phyloP scores from a whole-genome alignment of 164 flowering plant species.

The Cinnamomum chago region DNA sequence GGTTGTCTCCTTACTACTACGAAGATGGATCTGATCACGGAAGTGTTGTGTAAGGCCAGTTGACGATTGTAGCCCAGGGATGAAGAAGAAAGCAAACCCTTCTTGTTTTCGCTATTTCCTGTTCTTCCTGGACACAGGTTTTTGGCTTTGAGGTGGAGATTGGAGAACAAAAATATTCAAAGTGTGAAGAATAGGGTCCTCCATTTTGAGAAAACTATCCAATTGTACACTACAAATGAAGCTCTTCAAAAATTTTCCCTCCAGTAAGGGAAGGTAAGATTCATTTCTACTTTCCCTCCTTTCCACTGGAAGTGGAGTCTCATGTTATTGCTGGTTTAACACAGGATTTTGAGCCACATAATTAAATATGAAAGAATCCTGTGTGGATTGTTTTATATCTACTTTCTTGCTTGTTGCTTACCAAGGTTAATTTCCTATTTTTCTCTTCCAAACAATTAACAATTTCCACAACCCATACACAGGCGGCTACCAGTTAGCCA shows the following conservation, averaged over 20 bases:
- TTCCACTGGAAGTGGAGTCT: conserved; percentile 1
- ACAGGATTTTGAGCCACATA: not conserved
- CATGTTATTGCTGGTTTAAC: not conserved
- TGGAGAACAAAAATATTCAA: not conserved
- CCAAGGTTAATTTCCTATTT: not conserved
- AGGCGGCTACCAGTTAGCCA: not conserved
- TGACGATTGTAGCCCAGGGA: not conserved
- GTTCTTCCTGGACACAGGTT: not conserved
- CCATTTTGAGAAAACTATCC: not conserved
- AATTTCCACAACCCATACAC: not conserved
- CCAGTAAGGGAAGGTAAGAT: not conserved
- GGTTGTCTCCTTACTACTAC: conserved; percentile 68
- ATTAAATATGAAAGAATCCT: not conserved
- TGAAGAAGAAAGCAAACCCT: not conserved
- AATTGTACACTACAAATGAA: not conserved
- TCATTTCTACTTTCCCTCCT: conserved; percentile 1
- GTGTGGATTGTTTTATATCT: not conserved
- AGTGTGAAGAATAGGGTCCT: not conserved
- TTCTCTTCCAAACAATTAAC: no score
- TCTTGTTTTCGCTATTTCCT: not conserved
- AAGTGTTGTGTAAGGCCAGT: conserved; percentile 49
- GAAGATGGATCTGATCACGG: conserved; percentile 81
- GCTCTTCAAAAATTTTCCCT: not conserved
- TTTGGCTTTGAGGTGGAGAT: not conserved
- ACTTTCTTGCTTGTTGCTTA: not conserved